A percentile compares a stretch with the other conserved stretches of the same genome.
These are phyloP conservation scores for Mucor saturninus DNA, from an alignment of 371 early-diverging fungal species.

Conservation along the genomic window DNA sequence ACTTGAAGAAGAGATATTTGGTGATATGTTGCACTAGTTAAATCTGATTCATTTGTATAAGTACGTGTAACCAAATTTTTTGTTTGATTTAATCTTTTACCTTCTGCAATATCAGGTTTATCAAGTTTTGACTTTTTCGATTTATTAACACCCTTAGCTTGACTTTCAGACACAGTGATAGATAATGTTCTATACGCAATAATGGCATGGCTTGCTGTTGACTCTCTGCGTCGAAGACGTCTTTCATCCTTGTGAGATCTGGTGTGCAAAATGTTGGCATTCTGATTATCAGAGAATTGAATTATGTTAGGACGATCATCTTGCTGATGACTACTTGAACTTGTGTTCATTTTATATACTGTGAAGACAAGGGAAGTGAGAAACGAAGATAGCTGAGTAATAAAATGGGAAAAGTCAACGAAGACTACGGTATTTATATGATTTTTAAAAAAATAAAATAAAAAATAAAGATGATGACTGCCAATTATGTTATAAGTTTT, in stretches of 20 bases:
- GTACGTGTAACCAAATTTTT: neutral
- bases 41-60: slow-evolving; percentile 15
- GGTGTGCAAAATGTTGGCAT: neutral
- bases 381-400: too few species aligned
- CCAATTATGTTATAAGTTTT: neutral
- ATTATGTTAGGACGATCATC: neutral
- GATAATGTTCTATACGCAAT: slow-evolving; percentile 46
- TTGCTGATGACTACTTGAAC: neutral
- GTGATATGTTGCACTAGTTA: slow-evolving; percentile 30
- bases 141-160: slow-evolving; percentile 19
- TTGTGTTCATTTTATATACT: too few species aligned
- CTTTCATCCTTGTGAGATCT: neutral
- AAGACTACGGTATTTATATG: too few species aligned
- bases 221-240: slow-evolving; percentile 11
- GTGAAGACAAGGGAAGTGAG: too few species aligned
- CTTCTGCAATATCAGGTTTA: slow-evolving; percentile 26
- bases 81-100: slow-evolving; percentile 14
- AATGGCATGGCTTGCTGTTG: slow-evolving; percentile 30
- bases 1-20: slow-evolving; percentile 41
- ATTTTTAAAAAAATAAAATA: neutral
- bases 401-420: too few species aligned
- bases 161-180: slow-evolving; percentile 40
- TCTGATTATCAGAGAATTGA: neutral
- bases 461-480: neutral
- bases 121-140: slow-evolving; percentile 15